Conservation (phyloP, 2,329 filamentous ascomycete genomes). For the Sporothrix brasiliensis region DNA sequence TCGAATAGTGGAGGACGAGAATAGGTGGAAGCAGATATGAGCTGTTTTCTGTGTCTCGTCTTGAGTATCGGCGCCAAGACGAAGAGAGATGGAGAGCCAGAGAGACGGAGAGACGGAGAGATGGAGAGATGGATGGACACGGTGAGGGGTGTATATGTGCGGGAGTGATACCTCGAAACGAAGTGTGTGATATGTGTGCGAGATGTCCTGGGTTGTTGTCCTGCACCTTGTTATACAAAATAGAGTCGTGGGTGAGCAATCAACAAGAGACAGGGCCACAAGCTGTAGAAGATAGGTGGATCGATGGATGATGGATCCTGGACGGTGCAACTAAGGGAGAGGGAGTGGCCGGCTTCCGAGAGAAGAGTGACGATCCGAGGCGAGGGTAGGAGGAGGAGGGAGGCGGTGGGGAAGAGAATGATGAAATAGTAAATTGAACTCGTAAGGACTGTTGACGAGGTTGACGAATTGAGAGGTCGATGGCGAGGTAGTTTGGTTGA, state of each 20-base stretch:
- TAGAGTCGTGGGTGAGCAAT: neutral
- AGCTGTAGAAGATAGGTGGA: too few species aligned
- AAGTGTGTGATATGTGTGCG: constrained; percentile 24
- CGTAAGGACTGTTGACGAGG: too few species aligned
- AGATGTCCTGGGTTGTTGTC: neutral
- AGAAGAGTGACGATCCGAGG: too few species aligned
- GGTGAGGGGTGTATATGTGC: neutral
- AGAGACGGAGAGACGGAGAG: neutral
- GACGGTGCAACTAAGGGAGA: too few species aligned
- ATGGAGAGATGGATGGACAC: neutral
- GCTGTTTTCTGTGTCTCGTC: neutral
- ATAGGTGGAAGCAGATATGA: neutral
- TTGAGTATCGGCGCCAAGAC: neutral
- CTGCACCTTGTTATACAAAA: neutral
- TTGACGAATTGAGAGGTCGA: too few species aligned
- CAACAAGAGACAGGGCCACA: too few species aligned
- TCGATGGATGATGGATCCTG: neutral
- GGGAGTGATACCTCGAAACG: neutral
- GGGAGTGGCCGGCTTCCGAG: too few species aligned
- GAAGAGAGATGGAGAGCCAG: neutral
- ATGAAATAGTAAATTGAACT: too few species aligned
- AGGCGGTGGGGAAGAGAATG: too few species aligned
- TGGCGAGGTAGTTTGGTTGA: neutral
- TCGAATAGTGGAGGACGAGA: neutral
- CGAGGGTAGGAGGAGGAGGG: too few species aligned